phyloP scores from a whole-genome alignment of 495 filamentous ascomycete species.

The Halenospora varia region DNA sequence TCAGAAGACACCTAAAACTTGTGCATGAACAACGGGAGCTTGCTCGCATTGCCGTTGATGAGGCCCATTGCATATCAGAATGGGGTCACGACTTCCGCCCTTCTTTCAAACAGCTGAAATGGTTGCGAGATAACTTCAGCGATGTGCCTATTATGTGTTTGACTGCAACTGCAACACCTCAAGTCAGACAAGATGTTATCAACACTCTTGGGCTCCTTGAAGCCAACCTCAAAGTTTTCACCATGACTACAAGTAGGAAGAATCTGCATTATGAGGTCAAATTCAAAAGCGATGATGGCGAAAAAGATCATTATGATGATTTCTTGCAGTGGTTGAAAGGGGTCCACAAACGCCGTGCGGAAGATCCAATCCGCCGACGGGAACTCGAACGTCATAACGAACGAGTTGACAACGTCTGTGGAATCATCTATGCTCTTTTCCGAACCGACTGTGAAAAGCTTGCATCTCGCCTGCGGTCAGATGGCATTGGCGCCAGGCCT shows the following conservation, averaged over 20 bases:
- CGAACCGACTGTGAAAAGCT: slow-evolving; percentile 73
- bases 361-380: slow-evolving; percentile 36
- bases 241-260: slow-evolving; percentile 71
- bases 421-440: slow-evolving; percentile 86
- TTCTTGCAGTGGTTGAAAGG: slow-evolving; percentile 70
- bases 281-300: slow-evolving; percentile 76
- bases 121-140: slow-evolving; percentile 78
- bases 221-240: slow-evolving; percentile 64
- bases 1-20: slow-evolving; percentile 66
- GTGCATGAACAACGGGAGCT: slow-evolving; percentile 82
- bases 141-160: slow-evolving; percentile 85
- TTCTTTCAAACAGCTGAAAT: slow-evolving; percentile 81
- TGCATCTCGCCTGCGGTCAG: slow-evolving; percentile 55
- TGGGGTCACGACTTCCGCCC: slow-evolving; percentile 98
- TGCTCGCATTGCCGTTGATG: slow-evolving; percentile 82
- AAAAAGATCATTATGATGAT: slow-evolving; percentile 64
- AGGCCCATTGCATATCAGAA: slow-evolving; percentile 96
- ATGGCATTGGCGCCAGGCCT: slow-evolving; percentile 63
- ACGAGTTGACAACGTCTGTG: slow-evolving; percentile 62
- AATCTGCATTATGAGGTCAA: slow-evolving; percentile 92
- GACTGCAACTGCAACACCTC: slow-evolving; percentile 82
- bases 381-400: slow-evolving; percentile 47
- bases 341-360: slow-evolving; percentile 60
- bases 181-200: slow-evolving; percentile 77
- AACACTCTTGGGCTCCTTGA: slow-evolving; percentile 62